A percentile compares a stretch with the other conserved stretches of the same genome.
These are phyloP conservation scores for Coccinonectria pachysandricola DNA, from an alignment of 2,329 filamentous ascomycete species.

Conservation along the genomic window DNA sequence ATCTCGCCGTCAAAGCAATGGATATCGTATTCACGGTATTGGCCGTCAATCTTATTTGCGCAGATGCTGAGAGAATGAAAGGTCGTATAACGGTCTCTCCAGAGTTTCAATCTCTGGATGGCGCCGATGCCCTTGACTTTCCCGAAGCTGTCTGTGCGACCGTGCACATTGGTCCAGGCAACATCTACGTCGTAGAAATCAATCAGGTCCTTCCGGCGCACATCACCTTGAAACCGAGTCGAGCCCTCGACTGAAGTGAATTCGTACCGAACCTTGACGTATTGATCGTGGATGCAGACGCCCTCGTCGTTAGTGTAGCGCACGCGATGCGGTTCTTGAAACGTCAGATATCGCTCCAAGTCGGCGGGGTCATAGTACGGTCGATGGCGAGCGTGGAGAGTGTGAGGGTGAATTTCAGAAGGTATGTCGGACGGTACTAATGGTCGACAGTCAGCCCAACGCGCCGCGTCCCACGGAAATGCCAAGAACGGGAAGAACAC, in stretches of 20 bases:
- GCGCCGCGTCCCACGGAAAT: too few species aligned
- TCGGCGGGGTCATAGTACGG: conserved; percentile 39
- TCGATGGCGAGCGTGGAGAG: conserved; percentile 39
- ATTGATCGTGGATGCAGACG: conserved; percentile 37
- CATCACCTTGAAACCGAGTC: conserved; percentile 37
- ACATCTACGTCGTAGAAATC: conserved; percentile 44
- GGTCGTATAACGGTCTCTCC: conserved; percentile 37
- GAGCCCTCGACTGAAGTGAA: conserved; percentile 39
- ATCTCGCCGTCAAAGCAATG: conserved; percentile 37
- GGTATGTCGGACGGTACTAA: conserved; percentile 36
- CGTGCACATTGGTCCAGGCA: conserved; percentile 39
- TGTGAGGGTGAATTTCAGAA: conserved; percentile 36
- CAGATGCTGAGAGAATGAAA: conserved; percentile 38
- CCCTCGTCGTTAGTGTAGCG: conserved; percentile 38
- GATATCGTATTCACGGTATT: conserved; percentile 38
- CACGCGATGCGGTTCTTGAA: conserved; percentile 37
- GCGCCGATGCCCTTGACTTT: conserved; percentile 40
- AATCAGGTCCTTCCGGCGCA: conserved; percentile 36
- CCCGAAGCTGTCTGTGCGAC: conserved; percentile 39
- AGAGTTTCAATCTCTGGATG: conserved; percentile 42
- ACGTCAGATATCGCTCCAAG: conserved; percentile 38
- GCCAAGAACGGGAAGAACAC: too few species aligned
- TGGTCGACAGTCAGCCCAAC: too few species aligned
- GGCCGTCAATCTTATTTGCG: conserved; percentile 35
- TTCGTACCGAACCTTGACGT: conserved; percentile 38